These are phyloP conservation scores for Kluyveromyces lactis DNA, from an alignment of 805 yeast species.

Conservation along the genomic window DNA sequence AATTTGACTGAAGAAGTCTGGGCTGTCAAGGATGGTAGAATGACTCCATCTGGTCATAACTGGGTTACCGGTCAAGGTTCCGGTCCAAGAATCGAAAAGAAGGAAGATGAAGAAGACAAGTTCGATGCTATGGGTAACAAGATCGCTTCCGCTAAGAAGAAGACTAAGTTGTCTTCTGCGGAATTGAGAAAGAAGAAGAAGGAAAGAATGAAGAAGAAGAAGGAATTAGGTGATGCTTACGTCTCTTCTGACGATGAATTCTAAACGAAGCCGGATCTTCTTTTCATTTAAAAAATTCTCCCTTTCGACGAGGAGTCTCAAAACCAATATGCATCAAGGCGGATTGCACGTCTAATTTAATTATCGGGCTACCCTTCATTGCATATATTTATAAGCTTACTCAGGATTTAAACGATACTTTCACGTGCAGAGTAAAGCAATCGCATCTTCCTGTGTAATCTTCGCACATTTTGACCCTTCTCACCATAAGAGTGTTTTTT, in stretches of 20 bases:
- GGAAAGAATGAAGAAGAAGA: constrained; percentile 99
- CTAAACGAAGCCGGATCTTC: constrained; percentile 30
- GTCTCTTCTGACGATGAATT: constrained; percentile 93
- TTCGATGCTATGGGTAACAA: constrained; percentile 99
- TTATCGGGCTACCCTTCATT: too few species aligned
- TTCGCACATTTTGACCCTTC: too few species aligned
- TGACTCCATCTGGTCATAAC: constrained; percentile 99
- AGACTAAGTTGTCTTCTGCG: constrained; percentile 95
- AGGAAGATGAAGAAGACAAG: constrained; percentile 93
- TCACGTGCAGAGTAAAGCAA: constrained; percentile 4
- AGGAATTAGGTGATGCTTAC: constrained; percentile 98
- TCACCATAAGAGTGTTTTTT: background rate
- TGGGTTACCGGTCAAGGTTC: constrained; percentile 99
- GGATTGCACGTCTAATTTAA: too few species aligned
- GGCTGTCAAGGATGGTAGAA: constrained; percentile 96
- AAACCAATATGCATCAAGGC: too few species aligned
- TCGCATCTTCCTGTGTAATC: background rate
- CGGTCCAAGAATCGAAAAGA: constrained; percentile 98
- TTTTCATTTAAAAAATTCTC: constrained; percentile 1
- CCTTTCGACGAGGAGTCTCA: background rate
- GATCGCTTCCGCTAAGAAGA: constrained; percentile 93
- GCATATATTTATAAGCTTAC: constrained; percentile 2
- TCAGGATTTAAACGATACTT: background rate
- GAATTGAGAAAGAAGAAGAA: constrained; percentile 99
- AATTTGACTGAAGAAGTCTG: constrained; percentile 99